Base-by-base conservation (phyloP, 2,329 filamentous ascomycete species). In the Cladosporium sp. region DNA sequence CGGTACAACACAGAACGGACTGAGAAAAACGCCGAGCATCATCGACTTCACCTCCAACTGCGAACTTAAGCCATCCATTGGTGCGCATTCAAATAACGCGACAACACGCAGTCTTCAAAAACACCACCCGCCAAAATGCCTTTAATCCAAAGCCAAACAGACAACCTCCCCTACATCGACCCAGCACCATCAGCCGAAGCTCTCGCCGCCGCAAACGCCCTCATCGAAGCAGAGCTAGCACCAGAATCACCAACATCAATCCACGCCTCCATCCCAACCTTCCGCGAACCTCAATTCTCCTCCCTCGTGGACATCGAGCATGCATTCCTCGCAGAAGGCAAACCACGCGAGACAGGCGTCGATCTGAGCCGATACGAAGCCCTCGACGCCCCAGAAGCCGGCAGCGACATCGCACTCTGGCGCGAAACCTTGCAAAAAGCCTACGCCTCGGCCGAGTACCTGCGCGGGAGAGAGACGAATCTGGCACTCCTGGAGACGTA, bases 151-250 rank as follows among this genome's bases (percentile, higher is more conserved):
- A 80, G 82, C 66, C 79, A 85, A 55, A 85, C 90, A 71, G 88
- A 93, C 66, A 89, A 86, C 18, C 82, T 95, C 18, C 88, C 88
- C 43, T 92, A 96, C 72, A 86, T 97, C 68, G 92, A 99, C 72
- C 64, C 76, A 15, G 80, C 86, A 47, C 86, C 86, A 36, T 84
- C 85, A 5, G 66, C 78, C 17, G 59, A 73, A 44, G 80, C 83
- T 62, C 82, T 88, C 62, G 72, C 77, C 51, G 79, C 82, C 55
- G 89, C 89, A 51, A 76, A 83, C 68, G 73, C 80, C 56, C 81
- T 92, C 57, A 85, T 96, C 60, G 67, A 77, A 54, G 73, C 80
- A 63, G 88, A 95, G 65, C 75, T 86, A 47, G 63, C 77, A 24
- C 54, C 73, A 13, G 70, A 77, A 53, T 68, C 77, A 62, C 60